Conservation (phyloP, 805 yeast genomes). For the Candida boleticola region DNA sequence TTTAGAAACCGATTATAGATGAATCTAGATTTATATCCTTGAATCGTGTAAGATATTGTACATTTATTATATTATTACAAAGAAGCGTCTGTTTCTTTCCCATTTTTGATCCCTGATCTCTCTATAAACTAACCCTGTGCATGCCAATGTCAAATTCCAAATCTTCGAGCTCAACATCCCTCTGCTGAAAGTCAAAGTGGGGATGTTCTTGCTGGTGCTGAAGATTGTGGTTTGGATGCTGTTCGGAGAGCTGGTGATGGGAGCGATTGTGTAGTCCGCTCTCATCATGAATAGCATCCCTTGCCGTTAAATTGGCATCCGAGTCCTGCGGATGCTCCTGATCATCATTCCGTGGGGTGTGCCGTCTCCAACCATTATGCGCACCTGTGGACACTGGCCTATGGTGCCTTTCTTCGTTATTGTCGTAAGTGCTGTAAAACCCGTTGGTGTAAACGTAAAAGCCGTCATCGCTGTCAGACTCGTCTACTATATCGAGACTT, state of each 20-base stretch:
- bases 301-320: no score
- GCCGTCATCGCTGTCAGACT: constrained; percentile 41
- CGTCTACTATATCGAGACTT: constrained; percentile 15
- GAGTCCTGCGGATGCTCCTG: neutral
- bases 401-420: constrained; percentile 12
- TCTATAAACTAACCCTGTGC: constrained; percentile 3
- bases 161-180: neutral
- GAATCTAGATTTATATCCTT: no score
- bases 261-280: no score
- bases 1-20: no score
- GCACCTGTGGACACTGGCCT: neutral
- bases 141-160: neutral
- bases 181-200: neutral
- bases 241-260: neutral
- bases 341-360: constrained; percentile 1
- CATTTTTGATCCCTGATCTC: neutral
- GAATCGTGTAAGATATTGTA: no score
- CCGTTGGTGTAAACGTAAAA: constrained; percentile 43
- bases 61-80: no score
- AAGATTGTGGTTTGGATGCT: neutral
- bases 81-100: no score
- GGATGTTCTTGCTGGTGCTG: no score
- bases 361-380: constrained; percentile 3
- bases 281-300: no score
- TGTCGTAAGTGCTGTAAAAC: constrained; percentile 28